Base-by-base conservation (phyloP, 176 grass and related monocot genomes). In the Ensete ventricosum region DNA sequence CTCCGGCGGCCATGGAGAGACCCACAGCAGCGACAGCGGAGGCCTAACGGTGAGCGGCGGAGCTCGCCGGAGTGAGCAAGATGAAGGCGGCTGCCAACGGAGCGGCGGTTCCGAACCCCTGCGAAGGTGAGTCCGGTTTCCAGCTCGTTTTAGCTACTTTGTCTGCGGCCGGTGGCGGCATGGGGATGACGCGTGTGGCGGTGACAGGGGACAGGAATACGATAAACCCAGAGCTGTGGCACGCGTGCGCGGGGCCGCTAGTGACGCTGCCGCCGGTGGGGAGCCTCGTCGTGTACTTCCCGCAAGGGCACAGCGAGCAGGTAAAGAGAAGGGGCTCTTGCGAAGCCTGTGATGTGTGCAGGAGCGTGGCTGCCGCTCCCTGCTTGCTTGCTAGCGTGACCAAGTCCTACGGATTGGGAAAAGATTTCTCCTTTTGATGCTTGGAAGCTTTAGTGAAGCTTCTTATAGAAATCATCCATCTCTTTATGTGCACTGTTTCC, bases 281-380 rank as follows among this genome's bases (percentile, higher is more conserved):
- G 67, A 93, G 85, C 82, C 84, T 89, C 77, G 84, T 93, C 66
- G 87, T 93, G 73, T 93, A 93, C 79, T 93, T 93, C 76, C 87
- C 90, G 4, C 90, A 90, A 75, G 90, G 90, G 0, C 87, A 93
- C 87, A 89, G 85, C 78, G 84, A 93, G 85, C 90, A 93, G 82
- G 87, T 93, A 67, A n/a, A 20, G 43, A 25, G 14, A 34, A 68
- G 24, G 22, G 24, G 11, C 24, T 13, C 24, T 68, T 34, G 65
- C 65, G 54, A 81, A 54, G 67, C 34, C 26, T 29, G 13, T 73
- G 71, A 11, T 73, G 9, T 54, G 20, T 14, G 65, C 65, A 13
- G 2, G 22, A 29, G 23, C 11, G 24, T 60, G 1, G 27, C 24
- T 6, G 43, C 14, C n/a, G 57, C 17, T 60, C 57, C 7, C 14